Percentiles rank a stretch among this genome's conserved stretches.
Evolutionary conservation across 2,329 filamentous ascomycete species (phyloP).

Genomic region (Colletotrichum falcatum): DNA sequence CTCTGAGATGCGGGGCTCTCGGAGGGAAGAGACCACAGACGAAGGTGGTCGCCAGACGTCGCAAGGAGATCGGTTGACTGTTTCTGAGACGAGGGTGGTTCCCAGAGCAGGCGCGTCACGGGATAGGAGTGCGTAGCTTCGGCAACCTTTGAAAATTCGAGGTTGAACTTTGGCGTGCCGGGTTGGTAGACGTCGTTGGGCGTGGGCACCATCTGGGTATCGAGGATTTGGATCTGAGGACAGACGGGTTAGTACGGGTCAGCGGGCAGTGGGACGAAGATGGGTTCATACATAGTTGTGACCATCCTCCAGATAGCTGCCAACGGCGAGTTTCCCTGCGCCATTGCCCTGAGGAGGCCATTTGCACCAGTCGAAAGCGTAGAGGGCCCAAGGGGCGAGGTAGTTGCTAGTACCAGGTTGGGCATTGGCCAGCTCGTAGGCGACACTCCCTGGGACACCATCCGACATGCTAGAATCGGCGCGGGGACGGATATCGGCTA

Average conservation of each 20-base stretch:
- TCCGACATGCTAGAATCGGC: conserved; percentile 86
- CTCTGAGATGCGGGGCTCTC: conserved; percentile 70
- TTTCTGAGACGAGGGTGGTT: conserved; percentile 94
- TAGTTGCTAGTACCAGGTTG: conserved; percentile 88
- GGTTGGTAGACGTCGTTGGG: conserved; percentile 76
- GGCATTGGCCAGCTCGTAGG: conserved; percentile 75
- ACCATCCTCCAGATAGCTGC: conserved; percentile 96
- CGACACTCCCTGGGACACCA: conserved; percentile 69
- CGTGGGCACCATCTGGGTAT: conserved; percentile 82
- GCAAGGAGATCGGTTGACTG: conserved; percentile 94
- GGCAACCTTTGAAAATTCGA: conserved; percentile 93
- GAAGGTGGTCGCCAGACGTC: conserved; percentile 93
- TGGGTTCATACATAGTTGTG: conserved; percentile 86
- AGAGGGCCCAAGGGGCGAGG: conserved; percentile 92
- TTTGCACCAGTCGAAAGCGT: conserved; percentile 99
- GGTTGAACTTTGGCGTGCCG: conserved; percentile 77
- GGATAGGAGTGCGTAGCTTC: conserved; percentile 98
- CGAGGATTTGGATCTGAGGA: conserved; percentile 91
- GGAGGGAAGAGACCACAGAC: conserved; percentile 90
- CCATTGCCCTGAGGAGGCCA: conserved; percentile 86
- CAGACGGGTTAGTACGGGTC: conserved; percentile 34
- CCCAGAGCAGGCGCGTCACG: conserved; percentile 94
- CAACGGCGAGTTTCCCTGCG: conserved; percentile 92
- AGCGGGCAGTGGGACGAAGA: background rate
- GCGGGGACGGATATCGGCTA: conserved; percentile 90